Evolutionary conservation across 1,284 basidiomycete genomes (phyloP).

Genomic region (Apiotrichum montevideense): DNA sequence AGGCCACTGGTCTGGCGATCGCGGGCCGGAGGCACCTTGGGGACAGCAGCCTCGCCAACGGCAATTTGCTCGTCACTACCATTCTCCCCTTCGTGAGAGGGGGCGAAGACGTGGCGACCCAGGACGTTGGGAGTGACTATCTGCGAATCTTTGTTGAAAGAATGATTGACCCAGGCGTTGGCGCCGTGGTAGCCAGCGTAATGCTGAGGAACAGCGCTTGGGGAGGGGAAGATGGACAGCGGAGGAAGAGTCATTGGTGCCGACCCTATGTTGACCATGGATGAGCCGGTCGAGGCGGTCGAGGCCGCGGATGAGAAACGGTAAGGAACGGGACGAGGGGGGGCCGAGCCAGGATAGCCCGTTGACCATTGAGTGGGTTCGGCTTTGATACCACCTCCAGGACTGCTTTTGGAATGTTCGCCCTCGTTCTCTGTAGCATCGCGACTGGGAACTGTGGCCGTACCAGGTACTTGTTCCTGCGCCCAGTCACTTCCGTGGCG

Average conservation of each 20-base stretch:
- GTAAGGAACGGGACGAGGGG: neutral
- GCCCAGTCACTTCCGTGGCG: conserved; percentile 9
- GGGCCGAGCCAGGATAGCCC: conserved; percentile 5
- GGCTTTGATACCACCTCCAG: neutral
- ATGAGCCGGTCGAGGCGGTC: conserved; percentile 25
- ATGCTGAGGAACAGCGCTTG: neutral
- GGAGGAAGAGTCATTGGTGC: conserved; percentile 19
- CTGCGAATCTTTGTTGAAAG: conserved; percentile 5
- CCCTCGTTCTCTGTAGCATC: conserved; percentile 19
- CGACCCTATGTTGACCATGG: conserved; percentile 17
- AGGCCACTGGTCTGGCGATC: conserved; percentile 20
- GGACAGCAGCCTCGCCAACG: conserved; percentile 19
- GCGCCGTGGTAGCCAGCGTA: neutral
- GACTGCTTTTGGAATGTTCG: conserved; percentile 6
- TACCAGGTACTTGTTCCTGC: conserved; percentile 6
- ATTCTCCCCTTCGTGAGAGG: neutral
- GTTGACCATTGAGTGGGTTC: neutral
- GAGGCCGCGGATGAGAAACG: conserved; percentile 26
- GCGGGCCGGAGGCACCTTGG: conserved; percentile 11
- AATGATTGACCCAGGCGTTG: neutral
- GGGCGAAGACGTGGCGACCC: conserved; percentile 7
- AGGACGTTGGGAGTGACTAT: conserved; percentile 11
- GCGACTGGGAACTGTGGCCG: conserved; percentile 12
- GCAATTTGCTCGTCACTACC: conserved; percentile 26
- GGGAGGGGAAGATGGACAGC: conserved; percentile 19